These are phyloP conservation scores for Ogataea zsoltii DNA, from an alignment of 805 yeast genomes.

Conservation along the genomic window DNA sequence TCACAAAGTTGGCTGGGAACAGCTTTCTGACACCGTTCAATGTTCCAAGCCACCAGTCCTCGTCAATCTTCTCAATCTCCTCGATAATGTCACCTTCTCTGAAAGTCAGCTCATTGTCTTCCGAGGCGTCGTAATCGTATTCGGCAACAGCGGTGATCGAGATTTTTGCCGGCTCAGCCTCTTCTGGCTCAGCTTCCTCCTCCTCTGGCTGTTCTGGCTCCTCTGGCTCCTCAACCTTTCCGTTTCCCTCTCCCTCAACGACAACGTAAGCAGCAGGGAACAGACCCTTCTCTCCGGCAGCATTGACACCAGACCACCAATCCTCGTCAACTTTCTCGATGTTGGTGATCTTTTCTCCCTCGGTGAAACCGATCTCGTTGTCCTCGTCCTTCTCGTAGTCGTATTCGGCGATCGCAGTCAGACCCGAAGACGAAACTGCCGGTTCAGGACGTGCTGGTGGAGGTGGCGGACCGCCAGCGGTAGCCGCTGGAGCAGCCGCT, in stretches of 20 bases:
- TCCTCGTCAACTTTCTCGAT: constrained; percentile 73
- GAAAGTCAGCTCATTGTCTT: constrained; percentile 87
- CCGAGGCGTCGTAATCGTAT: constrained; percentile 85
- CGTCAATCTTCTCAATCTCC: constrained; percentile 86
- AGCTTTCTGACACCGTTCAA: constrained; percentile 76
- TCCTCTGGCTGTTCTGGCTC: constrained; percentile 8
- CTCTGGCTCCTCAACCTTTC: constrained; percentile 11
- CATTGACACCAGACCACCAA: constrained; percentile 56
- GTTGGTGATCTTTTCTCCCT: constrained; percentile 65
- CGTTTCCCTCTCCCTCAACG: constrained; percentile 31
- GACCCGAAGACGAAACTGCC: constrained; percentile 11
- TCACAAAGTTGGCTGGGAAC: constrained; percentile 91
- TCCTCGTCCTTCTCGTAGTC: constrained; percentile 77
- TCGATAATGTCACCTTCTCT: constrained; percentile 79
- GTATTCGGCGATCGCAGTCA: constrained; percentile 75
- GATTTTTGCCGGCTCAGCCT: constrained; percentile 1
- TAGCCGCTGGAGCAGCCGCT: constrained; percentile 14
- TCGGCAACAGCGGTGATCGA: constrained; percentile 61
- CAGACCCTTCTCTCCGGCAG: constrained; percentile 48
- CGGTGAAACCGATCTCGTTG: constrained; percentile 66
- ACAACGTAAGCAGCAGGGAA: constrained; percentile 59
- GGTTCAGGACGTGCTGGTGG: constrained; percentile 25
- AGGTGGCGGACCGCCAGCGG: constrained; percentile 21
- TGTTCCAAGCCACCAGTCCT: constrained; percentile 97
- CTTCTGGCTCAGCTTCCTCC: constrained; percentile 22